Conservation (phyloP, 805 yeast species). For the Myxozyma udenii region DNA sequence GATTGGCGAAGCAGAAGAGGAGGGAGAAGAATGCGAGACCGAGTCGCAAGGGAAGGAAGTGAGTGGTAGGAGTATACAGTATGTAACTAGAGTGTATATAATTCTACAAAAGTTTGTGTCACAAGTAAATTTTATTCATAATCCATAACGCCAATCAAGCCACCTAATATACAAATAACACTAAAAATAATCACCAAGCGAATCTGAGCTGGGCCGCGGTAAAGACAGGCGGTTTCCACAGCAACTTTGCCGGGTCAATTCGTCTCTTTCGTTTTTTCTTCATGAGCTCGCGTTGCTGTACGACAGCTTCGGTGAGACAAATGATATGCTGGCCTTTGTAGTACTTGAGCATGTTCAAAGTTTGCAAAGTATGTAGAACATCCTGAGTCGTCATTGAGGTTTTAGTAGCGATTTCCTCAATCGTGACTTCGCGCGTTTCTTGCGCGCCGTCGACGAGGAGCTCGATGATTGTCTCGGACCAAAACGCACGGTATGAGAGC, state of each 20-base stretch:
- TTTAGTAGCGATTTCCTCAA: constrained; percentile 81
- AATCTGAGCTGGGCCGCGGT: constrained; percentile 94
- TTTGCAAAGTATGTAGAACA: constrained; percentile 87
- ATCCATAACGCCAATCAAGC: not conserved
- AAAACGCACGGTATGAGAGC: constrained; percentile 87
- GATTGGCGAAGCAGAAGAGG: constrained; percentile 66
- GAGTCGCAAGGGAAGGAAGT: constrained; percentile 38
- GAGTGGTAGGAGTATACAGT: not conserved
- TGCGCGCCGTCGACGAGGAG: constrained; percentile 47
- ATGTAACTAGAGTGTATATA: not conserved
- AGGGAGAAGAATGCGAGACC: constrained; percentile 87
- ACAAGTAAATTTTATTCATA: not conserved
- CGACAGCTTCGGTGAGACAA: constrained; percentile 76
- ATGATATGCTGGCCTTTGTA: constrained; percentile 95
- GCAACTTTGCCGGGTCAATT: constrained; percentile 59
- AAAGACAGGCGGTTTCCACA: constrained; percentile 92
- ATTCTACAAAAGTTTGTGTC: not conserved
- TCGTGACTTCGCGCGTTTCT: constrained; percentile 48
- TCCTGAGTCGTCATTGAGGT: constrained; percentile 97
- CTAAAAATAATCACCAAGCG: constrained; percentile 65
- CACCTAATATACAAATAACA: not conserved
- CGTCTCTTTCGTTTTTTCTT: constrained; percentile 71
- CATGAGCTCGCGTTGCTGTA: constrained; percentile 67
- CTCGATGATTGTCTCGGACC: constrained; percentile 87
- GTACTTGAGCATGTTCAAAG: constrained; percentile 82